Evolutionary conservation across 352 stramenopile genomes (phyloP), one percentile per base, ranked within the genome.

Genomic region (Globisporangium rhizosaccharum): DNA sequence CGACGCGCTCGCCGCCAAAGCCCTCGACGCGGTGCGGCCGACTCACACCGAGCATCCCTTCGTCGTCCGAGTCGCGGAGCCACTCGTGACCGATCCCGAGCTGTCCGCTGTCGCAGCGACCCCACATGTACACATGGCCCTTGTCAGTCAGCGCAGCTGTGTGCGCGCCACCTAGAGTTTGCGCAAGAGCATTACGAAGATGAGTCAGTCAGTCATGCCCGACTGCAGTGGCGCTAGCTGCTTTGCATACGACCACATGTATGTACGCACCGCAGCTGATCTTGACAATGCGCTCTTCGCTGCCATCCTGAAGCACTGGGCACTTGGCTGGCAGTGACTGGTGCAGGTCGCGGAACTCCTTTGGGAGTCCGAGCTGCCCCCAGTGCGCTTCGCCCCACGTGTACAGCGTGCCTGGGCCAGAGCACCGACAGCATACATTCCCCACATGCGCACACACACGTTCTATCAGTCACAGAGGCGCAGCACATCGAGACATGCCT

Each of bases 331-430:
- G 84, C 26, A 85, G 60, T 12, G 79, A 76, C 67, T 90, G 80
- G 57, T 91, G 69, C n/a, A 68, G 61, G 4, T 76, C 73, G 25
- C 71, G 74, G 60, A 78, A 82, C 54, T 88, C 77, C 54, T 85
- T 87, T 1, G 79, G 70, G 25, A 94, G 55, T 10, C 84, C 84
- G 25, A 94, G 67, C 36, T 94, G 84, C 2, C 84, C 82, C 84
- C 84, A 94, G 58, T 92, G 84, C 10, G 82, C 71, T 62, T 94
- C 84, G 2, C 84, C 84, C 84, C 84, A 94, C 80, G 80, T 91
- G 73, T 88, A 94, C 57, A 92, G 48, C 20, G 74, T 70, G 12
- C 77, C 77, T 87, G 26, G 30, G 6, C 0, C 48, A 3, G 5
- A 25, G 10, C 23, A 54, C 12, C 3, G 20, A 28, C 17, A 28